Evolutionary conservation across 768 basidiomycete genomes (phyloP), one percentile per base, ranked within the genome.

Genomic region (Termitomyces sp.): DNA sequence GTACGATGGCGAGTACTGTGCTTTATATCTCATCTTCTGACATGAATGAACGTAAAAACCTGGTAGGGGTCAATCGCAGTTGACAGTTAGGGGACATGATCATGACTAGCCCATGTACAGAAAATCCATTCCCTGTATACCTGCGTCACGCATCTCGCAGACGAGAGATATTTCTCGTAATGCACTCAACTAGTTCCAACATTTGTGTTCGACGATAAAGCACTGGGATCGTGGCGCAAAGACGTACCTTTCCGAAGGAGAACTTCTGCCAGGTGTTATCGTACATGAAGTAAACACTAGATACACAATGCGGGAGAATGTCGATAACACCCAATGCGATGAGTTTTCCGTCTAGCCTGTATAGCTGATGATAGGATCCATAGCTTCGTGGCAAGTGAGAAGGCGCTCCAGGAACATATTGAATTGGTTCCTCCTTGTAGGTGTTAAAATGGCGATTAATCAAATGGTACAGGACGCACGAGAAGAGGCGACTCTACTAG

Each of bases 21-120:
- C 95, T 68, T 99, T 99, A 74, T 99, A 98, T 57, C 80, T 80
- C 97, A 98, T 98, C 73, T 99, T 99, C 53, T 76, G 83, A 68
- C 95, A 98, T 2, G 90, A 85, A 65, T 97, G 82, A 41, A 98
- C 89, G 71, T 98, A 98, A 71, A 85, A 98, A 7, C 95, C 95
- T 97, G 65, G 12, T 3, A 43, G 9, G n/a, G 4, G 14, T 38
- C 26, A 49, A 36, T 18, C 35, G 9, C n/a, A 5, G 4, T 43
- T 20, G 40, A 28, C 20, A n/a, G 51, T 8, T 20, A 52, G 23
- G 30, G 48, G 41, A 12, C 41, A 63, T 52, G 30, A 43, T n/a
- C 12, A 8, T 28, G 53, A 36, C 38, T 30, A 63, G 92, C 95
- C 97, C 88, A 99, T 90, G 69, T 97, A 97, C 26, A 95, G 74